Evolutionary conservation across 495 filamentous ascomycete genomes (phyloP), one percentile per base, ranked within the genome.

Genomic region (Aspergillus taichungensis): DNA sequence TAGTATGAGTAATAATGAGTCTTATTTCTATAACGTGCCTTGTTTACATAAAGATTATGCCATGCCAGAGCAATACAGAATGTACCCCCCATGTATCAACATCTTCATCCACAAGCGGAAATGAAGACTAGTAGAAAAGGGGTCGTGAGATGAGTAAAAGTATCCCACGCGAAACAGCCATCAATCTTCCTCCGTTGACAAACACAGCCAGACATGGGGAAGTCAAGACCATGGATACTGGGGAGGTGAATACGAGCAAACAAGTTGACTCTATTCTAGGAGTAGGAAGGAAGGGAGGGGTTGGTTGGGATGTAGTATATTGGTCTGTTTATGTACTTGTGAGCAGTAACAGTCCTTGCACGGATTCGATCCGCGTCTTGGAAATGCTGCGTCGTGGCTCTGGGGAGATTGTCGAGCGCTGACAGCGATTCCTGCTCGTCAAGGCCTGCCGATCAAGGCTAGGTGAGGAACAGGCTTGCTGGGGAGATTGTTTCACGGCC

Each of bases 151-250:
- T 24, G 18, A 52, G 48, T 62, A 58, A 62, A 54, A 51, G 45
- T 61, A 50, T 47, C 33, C 44, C 43, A 54, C 54, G 55, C 47
- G 54, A 52, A 37, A 59, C 51, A 51, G 18, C 58, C 55, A 40
- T 71, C 50, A 48, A 62, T 73, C 57, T 74, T 35, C 71, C 69
- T 73, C 69, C 56, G 51, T 47, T 73, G 69, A 75, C 68, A 71
- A 75, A 73, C 68, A 73, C 60, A 71, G 60, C 53, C 68, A 60
- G 61, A 72, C 67, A 73, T 64, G 58, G 66, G 54, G 43, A 41
- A 51, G 61, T 65, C 64, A 60, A 61, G 66, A 65, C 66, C 63
- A 66, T 69, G 69, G 65, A 75, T 75, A 72, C 64, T 73, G 62
- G 66, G 64, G 69, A 72, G 66, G 70, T 42, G 53, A 30, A 39